Base-by-base conservation (phyloP, 768 basidiomycete species). In the Xerocomus potaroensis region DNA sequence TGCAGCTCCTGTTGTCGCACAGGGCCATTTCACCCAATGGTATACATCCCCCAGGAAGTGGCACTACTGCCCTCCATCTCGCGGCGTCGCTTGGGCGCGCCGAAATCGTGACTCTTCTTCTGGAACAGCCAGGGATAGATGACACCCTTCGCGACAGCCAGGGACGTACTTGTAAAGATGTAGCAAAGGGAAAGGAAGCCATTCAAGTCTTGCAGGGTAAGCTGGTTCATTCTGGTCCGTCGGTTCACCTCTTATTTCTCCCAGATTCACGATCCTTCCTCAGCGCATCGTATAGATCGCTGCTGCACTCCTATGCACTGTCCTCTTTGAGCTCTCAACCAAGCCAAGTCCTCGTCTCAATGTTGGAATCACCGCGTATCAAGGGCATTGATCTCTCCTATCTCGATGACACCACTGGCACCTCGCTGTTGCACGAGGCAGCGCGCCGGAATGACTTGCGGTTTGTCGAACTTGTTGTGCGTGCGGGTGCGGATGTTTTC, bases 401-500 rank as follows among this genome's bases (percentile, higher is more conserved):
- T 47, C 72, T 93, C 11, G 91, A 95, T 53, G 80, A 86, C 41
- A 72, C 75, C n/a, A 77, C 82, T 2, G 92, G 93, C 0, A 75
- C 77, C 3, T 81, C 88, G 0, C 66, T 96, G 5, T 72, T 97
- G 1, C 94, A 97, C 53, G 93, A 94, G 63, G 91, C 92, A 1
- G 88, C 89, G 0, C 72, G 78, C 29, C 75, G 91, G 14, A 84
- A 84, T 49, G 91, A 96, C 59, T 68, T 95, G 18, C 73, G 81
- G 4, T 68, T 95, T 16, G 79, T 95, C 22, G 89, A 95, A 58
- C 75, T 91, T n/a, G 84, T 82, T 0, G 80, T 93, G 2, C 78
- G 85, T 19, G 84, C 86, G 8, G 92, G 92, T 0, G 91, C 90
- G 0, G 91, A 94, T 59, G 86, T 94, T 4, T 94, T 94, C 59